Percentiles rank a stretch among this genome's conserved stretches.
Conservation (phyloP, 768 basidiomycete genomes). For the Termitomyces sp. region DNA sequence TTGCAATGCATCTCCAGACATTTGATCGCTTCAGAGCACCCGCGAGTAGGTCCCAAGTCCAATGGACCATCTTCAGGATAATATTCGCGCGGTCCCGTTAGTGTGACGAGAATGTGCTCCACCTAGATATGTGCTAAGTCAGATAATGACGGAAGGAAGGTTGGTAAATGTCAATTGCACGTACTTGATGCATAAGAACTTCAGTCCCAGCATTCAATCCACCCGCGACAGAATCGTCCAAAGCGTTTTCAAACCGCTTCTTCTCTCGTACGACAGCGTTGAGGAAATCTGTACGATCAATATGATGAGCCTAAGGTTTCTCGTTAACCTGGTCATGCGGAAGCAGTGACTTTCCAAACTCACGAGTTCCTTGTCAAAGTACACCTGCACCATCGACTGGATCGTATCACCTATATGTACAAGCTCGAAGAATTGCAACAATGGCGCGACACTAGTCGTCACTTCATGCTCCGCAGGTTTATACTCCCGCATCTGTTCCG, state of each 20-base stretch:
- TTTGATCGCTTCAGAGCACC: slow-evolving; percentile 85
- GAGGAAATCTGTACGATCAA: slow-evolving; percentile 91
- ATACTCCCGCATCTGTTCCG: slow-evolving; percentile 85
- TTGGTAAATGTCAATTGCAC: slow-evolving; percentile 4
- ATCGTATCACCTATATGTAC: slow-evolving; percentile 98
- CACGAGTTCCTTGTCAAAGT: slow-evolving; percentile 95
- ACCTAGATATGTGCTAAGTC: slow-evolving; percentile 52
- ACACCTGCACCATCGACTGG: slow-evolving; percentile 96
- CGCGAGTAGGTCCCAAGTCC: slow-evolving; percentile 82
- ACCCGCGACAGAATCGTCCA: slow-evolving; percentile 92
- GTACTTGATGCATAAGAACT: slow-evolving; percentile 90
- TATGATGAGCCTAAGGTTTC: slow-evolving; percentile 64
- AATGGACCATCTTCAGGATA: slow-evolving; percentile 81
- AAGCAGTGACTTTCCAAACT: slow-evolving; percentile 19
- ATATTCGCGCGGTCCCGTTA: slow-evolving; percentile 84
- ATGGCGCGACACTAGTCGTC: slow-evolving; percentile 81
- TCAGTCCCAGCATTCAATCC: slow-evolving; percentile 96
- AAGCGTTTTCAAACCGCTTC: slow-evolving; percentile 88
- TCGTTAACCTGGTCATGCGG: not conserved
- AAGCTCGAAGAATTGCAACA: slow-evolving; percentile 96
- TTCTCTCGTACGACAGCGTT: slow-evolving; percentile 94
- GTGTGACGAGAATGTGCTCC: slow-evolving; percentile 84
- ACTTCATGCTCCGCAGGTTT: slow-evolving; percentile 84
- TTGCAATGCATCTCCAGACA: slow-evolving; percentile 91
- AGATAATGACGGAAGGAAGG: not conserved